Conservation (phyloP, 139 green algal genomes). For the Pycnococcus provasolii region DNA sequence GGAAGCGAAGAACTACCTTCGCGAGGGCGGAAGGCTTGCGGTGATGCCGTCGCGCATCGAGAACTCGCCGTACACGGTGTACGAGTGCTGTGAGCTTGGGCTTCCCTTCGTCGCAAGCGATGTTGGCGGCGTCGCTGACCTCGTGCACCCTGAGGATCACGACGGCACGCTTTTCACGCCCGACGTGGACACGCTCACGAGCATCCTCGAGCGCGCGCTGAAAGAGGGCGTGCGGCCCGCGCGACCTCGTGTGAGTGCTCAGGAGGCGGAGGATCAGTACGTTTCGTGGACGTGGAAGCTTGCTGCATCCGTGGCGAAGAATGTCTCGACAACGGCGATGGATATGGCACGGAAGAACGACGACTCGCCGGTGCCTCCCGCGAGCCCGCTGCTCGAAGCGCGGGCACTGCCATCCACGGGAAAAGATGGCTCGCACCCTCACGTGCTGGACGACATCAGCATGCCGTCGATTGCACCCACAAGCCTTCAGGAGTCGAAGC, state of each 20-base stretch:
- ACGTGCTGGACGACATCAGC: background rate
- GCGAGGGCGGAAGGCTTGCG: slow-evolving; percentile 15
- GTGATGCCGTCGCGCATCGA: slow-evolving; percentile 31
- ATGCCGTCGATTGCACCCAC: background rate
- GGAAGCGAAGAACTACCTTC: slow-evolving; percentile 24
- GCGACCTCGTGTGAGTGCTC: slow-evolving; percentile 13
- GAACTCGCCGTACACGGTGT: slow-evolving; percentile 35
- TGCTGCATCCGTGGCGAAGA: too few relatives aligned
- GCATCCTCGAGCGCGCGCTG: background rate
- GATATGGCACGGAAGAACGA: too few relatives aligned
- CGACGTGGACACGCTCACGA: slow-evolving; percentile 1
- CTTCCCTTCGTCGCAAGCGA: slow-evolving; percentile 28
- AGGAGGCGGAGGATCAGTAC: background rate
- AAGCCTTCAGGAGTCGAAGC: background rate
- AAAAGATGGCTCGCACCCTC: background rate
- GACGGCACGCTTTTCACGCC: slow-evolving; percentile 19
- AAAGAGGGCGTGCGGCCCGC: slow-evolving; percentile 8
- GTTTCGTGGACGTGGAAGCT: too few relatives aligned
- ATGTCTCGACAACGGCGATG: too few relatives aligned
- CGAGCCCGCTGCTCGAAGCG: background rate
- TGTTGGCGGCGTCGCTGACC: slow-evolving; percentile 26
- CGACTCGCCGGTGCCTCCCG: too few relatives aligned
- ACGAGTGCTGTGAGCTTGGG: slow-evolving; percentile 28
- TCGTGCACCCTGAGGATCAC: slow-evolving; percentile 23
- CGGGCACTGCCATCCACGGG: background rate